Percentiles rank a stretch among this genome's conserved stretches.
Conservation (phyloP, 768 basidiomycete species). For the Auricularia auricula-judae region DNA sequence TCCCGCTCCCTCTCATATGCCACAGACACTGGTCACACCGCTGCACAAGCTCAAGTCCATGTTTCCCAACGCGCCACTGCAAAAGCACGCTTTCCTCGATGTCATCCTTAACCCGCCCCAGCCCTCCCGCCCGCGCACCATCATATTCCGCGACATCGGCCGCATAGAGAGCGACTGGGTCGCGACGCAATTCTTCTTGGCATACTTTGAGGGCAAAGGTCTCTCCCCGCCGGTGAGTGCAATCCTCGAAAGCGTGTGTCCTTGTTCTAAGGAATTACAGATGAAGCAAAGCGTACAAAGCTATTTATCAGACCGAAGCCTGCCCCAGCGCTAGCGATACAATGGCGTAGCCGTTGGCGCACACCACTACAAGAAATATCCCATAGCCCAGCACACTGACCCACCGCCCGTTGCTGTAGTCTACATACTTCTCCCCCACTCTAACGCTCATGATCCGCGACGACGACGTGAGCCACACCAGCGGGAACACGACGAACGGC, state of each 20-base stretch:
- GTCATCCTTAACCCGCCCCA: conserved; percentile 50
- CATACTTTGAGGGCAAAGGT: conserved; percentile 9
- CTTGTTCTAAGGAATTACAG: background rate
- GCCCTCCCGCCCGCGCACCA: conserved; percentile 33
- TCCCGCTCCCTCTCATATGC: background rate
- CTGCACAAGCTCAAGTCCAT: conserved; percentile 64
- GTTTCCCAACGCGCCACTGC: conserved; percentile 58
- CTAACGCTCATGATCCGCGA: conserved; percentile 61
- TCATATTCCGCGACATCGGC: conserved; percentile 66
- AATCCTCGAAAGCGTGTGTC: too few species aligned
- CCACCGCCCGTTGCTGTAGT: conserved; percentile 53
- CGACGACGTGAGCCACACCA: conserved; percentile 60
- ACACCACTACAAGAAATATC: conserved; percentile 55
- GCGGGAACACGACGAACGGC: conserved; percentile 76
- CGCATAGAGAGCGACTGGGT: conserved; percentile 64
- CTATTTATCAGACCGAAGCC: background rate
- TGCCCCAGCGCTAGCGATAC: conserved; percentile 40
- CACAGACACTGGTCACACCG: conserved; percentile 39
- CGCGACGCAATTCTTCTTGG: conserved; percentile 24
- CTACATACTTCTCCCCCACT: conserved; percentile 32
- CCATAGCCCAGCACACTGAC: conserved; percentile 37
- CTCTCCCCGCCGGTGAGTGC: conserved; percentile 9
- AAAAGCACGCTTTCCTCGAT: conserved; percentile 60
- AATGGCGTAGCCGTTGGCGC: conserved; percentile 72
- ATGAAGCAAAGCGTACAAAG: conserved; percentile 3